Conservation (phyloP, 2,329 filamentous ascomycete species). For the Fonsecaea pugnacius region DNA sequence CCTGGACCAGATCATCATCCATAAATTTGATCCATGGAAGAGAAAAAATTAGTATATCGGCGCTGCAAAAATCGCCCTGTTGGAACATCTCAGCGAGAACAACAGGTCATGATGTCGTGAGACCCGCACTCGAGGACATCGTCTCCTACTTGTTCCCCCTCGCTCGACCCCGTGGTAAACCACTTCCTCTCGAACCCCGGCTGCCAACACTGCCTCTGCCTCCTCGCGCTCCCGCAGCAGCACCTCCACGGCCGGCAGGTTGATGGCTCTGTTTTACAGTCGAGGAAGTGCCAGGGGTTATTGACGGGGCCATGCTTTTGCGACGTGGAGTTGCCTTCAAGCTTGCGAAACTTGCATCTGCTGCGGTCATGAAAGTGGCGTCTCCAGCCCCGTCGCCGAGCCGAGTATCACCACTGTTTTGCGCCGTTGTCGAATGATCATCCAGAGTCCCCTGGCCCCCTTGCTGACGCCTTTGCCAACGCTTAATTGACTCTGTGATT, state of each 20-base stretch:
- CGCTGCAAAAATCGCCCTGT: neutral
- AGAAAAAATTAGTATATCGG: neutral
- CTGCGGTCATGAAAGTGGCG: conserved; percentile 30
- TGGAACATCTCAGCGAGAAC: neutral
- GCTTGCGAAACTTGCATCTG: conserved; percentile 35
- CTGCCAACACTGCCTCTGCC: conserved; percentile 40
- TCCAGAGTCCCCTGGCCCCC: conserved; percentile 17
- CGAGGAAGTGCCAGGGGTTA: conserved; percentile 26
- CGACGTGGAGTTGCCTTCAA: conserved; percentile 36
- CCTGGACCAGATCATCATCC: neutral
- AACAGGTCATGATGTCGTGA: neutral
- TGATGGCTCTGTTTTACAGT: conserved; percentile 22
- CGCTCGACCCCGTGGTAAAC: conserved; percentile 43
- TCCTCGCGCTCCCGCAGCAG: conserved; percentile 33
- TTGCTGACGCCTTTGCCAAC: conserved; percentile 61
- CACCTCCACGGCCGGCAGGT: conserved; percentile 21
- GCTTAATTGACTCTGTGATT: conserved; percentile 78
- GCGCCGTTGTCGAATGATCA: conserved; percentile 18
- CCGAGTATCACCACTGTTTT: conserved; percentile 1
- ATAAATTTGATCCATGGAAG: neutral
- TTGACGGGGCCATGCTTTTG: conserved; percentile 29
- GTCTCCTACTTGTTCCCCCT: conserved; percentile 45
- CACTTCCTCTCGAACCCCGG: conserved; percentile 29
- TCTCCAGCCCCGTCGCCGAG: conserved; percentile 21
- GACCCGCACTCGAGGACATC: neutral